Base-by-base conservation (phyloP, 1,284 basidiomycete species). In the Apiotrichum laibachii region DNA sequence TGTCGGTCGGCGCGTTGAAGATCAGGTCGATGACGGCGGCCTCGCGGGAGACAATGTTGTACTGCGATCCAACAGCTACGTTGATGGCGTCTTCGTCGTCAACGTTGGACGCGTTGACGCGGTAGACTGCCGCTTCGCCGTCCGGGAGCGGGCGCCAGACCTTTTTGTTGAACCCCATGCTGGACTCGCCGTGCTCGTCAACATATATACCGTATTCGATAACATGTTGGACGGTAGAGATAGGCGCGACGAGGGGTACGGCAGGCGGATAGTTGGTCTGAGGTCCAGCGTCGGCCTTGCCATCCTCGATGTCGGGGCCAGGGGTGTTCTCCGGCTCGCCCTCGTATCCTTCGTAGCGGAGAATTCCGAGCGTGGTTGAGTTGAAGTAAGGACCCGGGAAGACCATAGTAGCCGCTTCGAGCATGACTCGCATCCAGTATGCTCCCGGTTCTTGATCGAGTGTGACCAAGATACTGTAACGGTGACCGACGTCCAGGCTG, bases 1-100 rank as follows among this genome's bases (percentile, higher is more conserved):
- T 47, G 7, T 57, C 58, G 50, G 75, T 73, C 6, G 69, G 49
- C 62, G 77, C 77, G 64, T 75, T 51, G 39, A 62, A 47, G 43
- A 73, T 61, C 21, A 73, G 56, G 43, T 70, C 68, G 3, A 35
- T 35, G 34, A 35, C 34, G 8, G 7, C 8, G 8, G 34, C 8
- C 34, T 35, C 8, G 34, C 7, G 34, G 8, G 34, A 35, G 34
- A 35, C 8, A 7, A 35, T 13, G 13, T 35, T 35, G 34, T 8
- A 35, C 34, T 35, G 34, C 34, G 34, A 35, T 7, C 34, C 56
- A 31, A 53, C 34, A 16, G 31, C n/a, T 13, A 45, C 42, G 22
- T 39, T 42, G 9, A 34, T 5, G 26, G 44, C 43, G 43, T 44
- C 60, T 13, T 35, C 15, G 22, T 45, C 50, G 45, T 35, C 48